Evolutionary conservation across 2,329 filamentous ascomycete genomes (phyloP), one percentile per base, ranked within the genome.

Genomic region (Allantophomopsis lycopodina): DNA sequence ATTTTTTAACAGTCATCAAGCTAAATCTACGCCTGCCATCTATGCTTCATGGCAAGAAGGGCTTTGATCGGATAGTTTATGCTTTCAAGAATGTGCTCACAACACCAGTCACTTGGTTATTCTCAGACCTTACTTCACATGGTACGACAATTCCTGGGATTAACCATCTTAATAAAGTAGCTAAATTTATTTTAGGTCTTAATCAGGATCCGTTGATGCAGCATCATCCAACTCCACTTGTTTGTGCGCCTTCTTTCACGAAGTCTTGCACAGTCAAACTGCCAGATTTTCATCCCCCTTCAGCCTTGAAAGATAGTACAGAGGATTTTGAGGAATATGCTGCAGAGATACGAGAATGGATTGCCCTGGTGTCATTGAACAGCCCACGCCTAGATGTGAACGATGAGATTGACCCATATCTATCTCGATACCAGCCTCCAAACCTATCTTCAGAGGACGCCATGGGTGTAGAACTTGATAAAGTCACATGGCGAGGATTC

Each of bases 31-130:
- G 79, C 14, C 65, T 69, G 5, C 71, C 78, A 1, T 78, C 78
- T 0, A 94, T 94, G 84, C 57, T 85, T 7, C 79, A 78, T 40
- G 87, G 87, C 3, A 91, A 86, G 56, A 87, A 82, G 46, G 81
- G 78, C 0, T 94, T 93, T 51, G 79, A 88, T 45, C 69, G 85
- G 35, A 63, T 94, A 12, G 57, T 79, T 6, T 83, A 83, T 66
- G 85, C 86, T 12, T 86, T 79, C 56, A 79, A 80, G 50, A 84
- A 86, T 46, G 84, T 85, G 16, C 65, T 95, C 16, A 73, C 70
- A 37, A 60, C 68, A 35, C 74, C 79, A 1, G 52, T 79, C 16
- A 73, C 73, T 1, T 95, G 89, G 87, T 62, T 96, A 0, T 88
- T 91, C 50, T 79, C 70, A 51, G 80, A 87, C 50, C 56, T 78